Evolutionary conservation across 176 grass and related monocot species (phyloP), one percentile per base, ranked within the genome.

Genomic region (Oryza glaberrima): DNA sequence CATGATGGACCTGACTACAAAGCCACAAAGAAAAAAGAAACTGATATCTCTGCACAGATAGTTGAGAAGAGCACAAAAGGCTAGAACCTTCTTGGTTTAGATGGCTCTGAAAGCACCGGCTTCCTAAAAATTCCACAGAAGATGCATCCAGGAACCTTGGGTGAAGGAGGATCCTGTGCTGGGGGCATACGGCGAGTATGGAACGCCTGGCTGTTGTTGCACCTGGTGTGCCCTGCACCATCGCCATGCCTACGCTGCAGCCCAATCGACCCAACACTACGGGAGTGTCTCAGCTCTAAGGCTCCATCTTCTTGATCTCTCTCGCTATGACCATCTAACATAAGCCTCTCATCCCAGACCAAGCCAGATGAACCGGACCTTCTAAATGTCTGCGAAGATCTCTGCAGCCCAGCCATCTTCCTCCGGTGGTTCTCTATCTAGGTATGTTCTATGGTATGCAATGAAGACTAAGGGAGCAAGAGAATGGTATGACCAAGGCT

Each of bases 301-400:
- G 47, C 70, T 58, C 38, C 80, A 51, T 25, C 77, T 23, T 82
- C 89, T 43, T 60, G 41, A 20, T 70, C 84, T 63, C 70, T 63
- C 58, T 63, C 7, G n/a, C 54, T n/a, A 58, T 58, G 54, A 19
- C 19, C 54, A 6, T 58, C 54, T n/a, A 19, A n/a, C 54, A 58
- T 58, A 58, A 58, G 54, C 19, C 77, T 72, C 70, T 95, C 88
- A 13, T 91, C 88, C 91, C 91, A 95, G 19, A 93, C 91, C 86
- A 93, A 23, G 32, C 94, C 94, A 20, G 94, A 96, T 3, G 91
- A 96, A 8, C 91, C 91, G 0, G 88, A 91, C 76, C 94, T 86
- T 77, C 91, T 86, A 71, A 96, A 96, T 7, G 91, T 96, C 3
- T 78, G 65, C 0, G 80, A 85, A 15, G 91, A 96, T 84, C 94